Percentiles rank a stretch among this genome's conserved stretches.
Evolutionary conservation across 176 grass and related monocot species (phyloP).

Genomic region (Oryza meridionalis): DNA sequence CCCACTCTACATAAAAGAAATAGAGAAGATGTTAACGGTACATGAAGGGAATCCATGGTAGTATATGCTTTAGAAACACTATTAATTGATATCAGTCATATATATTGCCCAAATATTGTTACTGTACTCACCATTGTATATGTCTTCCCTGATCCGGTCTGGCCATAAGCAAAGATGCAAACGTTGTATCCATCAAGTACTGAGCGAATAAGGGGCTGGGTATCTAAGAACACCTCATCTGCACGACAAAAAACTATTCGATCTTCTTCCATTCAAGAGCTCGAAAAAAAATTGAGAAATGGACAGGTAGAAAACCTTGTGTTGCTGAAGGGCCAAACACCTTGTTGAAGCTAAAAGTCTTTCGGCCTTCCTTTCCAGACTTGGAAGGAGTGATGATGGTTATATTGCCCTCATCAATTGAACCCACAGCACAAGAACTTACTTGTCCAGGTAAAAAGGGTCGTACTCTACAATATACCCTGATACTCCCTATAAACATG

Average conservation of each 20-base stretch:
- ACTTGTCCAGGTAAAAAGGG: conserved; percentile 92
- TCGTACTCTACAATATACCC: conserved; percentile 94
- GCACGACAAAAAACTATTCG: conserved; percentile 34
- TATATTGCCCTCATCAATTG: conserved; percentile 86
- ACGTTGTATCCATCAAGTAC: conserved; percentile 99
- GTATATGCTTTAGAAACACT: not conserved
- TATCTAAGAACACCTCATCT: conserved; percentile 99
- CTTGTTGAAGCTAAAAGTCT: conserved; percentile 92
- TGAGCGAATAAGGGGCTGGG: conserved; percentile 93
- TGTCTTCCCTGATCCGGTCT: conserved; percentile 99
- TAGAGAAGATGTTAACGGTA: conserved; percentile 28
- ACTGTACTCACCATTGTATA: conserved; percentile 85
- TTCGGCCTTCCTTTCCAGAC: conserved; percentile 81
- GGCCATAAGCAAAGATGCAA: conserved; percentile 99
- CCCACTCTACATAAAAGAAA: conserved; percentile 72
- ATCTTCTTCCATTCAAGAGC: conserved; percentile 16
- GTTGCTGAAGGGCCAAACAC: conserved; percentile 90
- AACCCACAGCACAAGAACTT: conserved; percentile 73
- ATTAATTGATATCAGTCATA: conserved; percentile 18
- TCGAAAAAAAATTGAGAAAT: not conserved
- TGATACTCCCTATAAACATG: conserved; percentile 79
- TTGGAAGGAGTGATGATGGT: conserved; percentile 75
- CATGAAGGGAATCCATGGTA: conserved; percentile 2
- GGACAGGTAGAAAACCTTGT: conserved; percentile 64
- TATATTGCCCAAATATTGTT: conserved; percentile 14